Base-by-base conservation (phyloP, 306 rosid genomes). In the Cicer cuneatum region DNA sequence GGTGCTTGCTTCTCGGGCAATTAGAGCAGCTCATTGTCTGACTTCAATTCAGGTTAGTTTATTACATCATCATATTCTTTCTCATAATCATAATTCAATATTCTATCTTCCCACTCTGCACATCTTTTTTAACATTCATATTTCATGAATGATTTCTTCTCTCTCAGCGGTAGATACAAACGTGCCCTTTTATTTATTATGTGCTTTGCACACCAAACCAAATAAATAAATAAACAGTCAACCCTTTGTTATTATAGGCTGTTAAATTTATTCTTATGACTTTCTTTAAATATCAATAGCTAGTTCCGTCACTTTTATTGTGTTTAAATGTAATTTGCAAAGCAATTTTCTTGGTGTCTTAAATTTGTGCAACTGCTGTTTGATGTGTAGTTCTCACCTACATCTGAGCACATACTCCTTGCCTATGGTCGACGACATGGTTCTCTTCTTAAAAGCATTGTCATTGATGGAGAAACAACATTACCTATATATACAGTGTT, bases 1-100 rank as follows among this genome's bases (percentile, higher is more conserved):
- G n/a, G 93, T 92, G 81, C 98, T 95, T 59, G 91, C 92, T 18
- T 92, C 99, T 8, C 84, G 93, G 63, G 98, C 98, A 78, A 89
- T 95, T 72, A 85, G 97, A 82, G 98, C 99, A 48, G 99, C 99
- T 41, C 99, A 95, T 78, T 95, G 99, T 83, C 81, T 95, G 76
- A 95, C 99, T 41, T 95, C 99, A 79, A 92, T 95, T 53, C 98
- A 95, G 93, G 98, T 95, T 75, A 68, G 86, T 82, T 76, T 13
- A 74, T 77, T 76, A 57, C 69, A 77, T 77, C 35, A 66, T 75
- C 48, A 37, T 69, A 18, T 60, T 71, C 45, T 41, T 33, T 67
- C 68, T 56, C 24, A 12, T 24, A 45, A 69, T 74, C 45, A 42
- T 48, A 66, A 65, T 70, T 74, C 59, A 42, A 41, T 51, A 58